Evolutionary conservation across 495 filamentous ascomycete species (phyloP).

Genomic region (Aspergillus ellipticus): DNA sequence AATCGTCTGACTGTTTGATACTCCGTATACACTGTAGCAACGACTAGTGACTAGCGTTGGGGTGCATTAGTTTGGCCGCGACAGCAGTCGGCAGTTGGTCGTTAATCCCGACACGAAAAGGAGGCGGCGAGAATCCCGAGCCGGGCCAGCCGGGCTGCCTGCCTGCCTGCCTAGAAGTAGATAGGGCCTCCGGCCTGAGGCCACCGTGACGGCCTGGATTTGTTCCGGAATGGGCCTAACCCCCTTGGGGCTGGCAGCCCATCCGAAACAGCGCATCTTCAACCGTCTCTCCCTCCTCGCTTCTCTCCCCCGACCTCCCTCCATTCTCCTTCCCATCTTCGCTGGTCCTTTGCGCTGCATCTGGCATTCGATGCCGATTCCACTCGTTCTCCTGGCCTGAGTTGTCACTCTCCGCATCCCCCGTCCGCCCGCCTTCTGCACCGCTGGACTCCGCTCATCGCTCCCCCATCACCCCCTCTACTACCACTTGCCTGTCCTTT

Average conservation of each 20-base stretch:
- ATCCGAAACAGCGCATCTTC: not conserved
- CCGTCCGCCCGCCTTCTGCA: conserved; percentile 6
- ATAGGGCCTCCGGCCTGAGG: too few species aligned
- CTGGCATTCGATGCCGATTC: conserved; percentile 52
- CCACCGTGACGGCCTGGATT: not conserved
- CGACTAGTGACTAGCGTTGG: too few species aligned
- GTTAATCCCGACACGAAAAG: too few species aligned
- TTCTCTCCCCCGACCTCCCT: not conserved
- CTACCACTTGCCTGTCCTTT: not conserved
- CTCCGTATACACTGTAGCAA: too few species aligned
- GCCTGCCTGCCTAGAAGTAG: too few species aligned
- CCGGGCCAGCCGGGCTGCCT: too few species aligned
- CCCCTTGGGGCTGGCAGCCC: not conserved
- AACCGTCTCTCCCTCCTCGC: not conserved
- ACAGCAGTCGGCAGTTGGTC: too few species aligned
- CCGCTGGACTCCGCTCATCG: not conserved
- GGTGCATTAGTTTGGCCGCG: too few species aligned
- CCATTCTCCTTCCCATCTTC: not conserved
- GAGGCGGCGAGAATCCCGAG: too few species aligned
- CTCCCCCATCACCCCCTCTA: not conserved
- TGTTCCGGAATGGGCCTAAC: not conserved
- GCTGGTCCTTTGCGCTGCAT: not conserved
- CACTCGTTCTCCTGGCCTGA: conserved; percentile 47
- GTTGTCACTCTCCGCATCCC: conserved; percentile 7
- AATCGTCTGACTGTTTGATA: too few species aligned